Conservation (phyloP, 495 filamentous ascomycete species). For the Podospora fimiseda region DNA sequence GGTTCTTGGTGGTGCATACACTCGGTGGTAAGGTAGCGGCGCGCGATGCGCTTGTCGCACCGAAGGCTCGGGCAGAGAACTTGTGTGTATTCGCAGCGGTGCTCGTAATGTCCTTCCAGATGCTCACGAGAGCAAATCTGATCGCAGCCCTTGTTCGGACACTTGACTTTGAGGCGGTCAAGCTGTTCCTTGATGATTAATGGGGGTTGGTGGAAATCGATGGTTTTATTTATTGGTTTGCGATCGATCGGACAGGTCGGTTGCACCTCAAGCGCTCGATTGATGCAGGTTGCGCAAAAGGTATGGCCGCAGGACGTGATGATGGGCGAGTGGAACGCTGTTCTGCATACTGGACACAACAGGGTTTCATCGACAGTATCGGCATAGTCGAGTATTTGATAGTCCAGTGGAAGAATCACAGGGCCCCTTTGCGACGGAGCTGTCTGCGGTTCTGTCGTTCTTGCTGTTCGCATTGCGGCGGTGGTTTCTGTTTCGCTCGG, state of each 20-base stretch:
- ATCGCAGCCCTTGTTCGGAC: constrained; percentile 64
- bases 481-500: not conserved
- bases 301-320: constrained; percentile 58
- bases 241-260: constrained; percentile 49
- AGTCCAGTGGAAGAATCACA: constrained; percentile 39
- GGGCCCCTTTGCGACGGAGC: constrained; percentile 5
- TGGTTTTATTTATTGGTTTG: constrained; percentile 30
- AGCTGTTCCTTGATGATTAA: constrained; percentile 55
- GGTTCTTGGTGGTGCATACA: constrained; percentile 42
- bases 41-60: constrained; percentile 36
- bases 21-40: constrained; percentile 26
- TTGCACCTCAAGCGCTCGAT: constrained; percentile 47
- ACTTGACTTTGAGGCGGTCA: constrained; percentile 68
- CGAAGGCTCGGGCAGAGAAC: constrained; percentile 54
- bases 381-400: constrained; percentile 65
- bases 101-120: constrained; percentile 65
- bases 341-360: constrained; percentile 77
- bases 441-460: not conserved
- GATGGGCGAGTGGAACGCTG: constrained; percentile 65
- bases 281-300: constrained; percentile 70
- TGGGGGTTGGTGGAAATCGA: constrained; percentile 23
- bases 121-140: constrained; percentile 57
- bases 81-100: constrained; percentile 62
- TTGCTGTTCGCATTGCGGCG: not conserved
- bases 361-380: constrained; percentile 66